These are phyloP conservation scores for Trichomonas gallinae DNA, from an alignment of 208 protist genomes.

Conservation along the genomic window DNA sequence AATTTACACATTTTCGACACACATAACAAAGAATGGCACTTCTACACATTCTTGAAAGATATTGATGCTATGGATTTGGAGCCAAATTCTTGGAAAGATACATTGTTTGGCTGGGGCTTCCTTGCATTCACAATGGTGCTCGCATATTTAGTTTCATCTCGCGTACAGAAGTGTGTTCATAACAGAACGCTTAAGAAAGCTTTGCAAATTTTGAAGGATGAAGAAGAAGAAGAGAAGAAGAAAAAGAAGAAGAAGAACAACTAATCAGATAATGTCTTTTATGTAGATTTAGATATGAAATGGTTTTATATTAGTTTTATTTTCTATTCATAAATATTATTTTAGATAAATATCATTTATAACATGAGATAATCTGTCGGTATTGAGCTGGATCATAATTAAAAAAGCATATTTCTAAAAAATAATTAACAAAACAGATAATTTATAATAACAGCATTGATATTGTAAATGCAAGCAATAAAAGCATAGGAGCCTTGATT, in stretches of 20 bases:
- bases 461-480: no score
- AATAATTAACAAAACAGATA: no score
- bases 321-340: no score
- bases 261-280: background rate
- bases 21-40: background rate
- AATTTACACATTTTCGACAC: background rate
- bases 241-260: background rate
- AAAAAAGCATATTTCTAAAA: no score
- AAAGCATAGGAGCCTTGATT: no score
- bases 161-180: background rate
- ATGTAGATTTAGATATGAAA: no score
- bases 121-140: background rate
- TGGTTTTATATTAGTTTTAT: no score
- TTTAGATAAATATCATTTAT: no score
- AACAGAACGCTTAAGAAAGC: background rate
- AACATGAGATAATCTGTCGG: no score
- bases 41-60: background rate
- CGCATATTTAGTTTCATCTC: background rate
- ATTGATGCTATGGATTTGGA: background rate
- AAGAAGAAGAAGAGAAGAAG: background rate
- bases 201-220: background rate
- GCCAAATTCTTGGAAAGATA: background rate
- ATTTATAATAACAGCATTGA: no score
- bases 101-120: background rate
- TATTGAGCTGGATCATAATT: no score